These are phyloP conservation scores for Nicotiana attenuata DNA, from an alignment of 257 asterid species.

Conservation along the genomic window DNA sequence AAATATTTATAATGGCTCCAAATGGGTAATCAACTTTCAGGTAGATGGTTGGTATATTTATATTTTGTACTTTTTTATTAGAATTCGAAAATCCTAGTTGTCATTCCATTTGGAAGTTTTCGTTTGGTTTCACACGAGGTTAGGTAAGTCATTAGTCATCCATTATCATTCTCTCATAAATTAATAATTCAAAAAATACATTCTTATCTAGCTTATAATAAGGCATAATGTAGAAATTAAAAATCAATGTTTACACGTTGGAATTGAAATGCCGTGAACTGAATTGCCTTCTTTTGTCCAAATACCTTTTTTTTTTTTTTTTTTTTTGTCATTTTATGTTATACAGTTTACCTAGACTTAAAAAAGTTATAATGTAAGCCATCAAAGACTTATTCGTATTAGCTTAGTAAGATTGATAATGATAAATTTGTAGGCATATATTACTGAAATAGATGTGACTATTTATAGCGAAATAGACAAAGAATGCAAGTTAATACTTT, in stretches of 20 bases:
- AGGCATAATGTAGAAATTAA: background rate
- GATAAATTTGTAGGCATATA: background rate
- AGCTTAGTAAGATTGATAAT: background rate
- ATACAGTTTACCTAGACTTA: background rate
- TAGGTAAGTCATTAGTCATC: conserved; percentile 21
- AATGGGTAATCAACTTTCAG: conserved; percentile 10
- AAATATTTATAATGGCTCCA: background rate
- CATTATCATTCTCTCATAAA: background rate
- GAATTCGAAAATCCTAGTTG: conserved; percentile 9
- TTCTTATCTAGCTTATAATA: background rate
- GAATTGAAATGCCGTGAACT: background rate
- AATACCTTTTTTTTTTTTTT: background rate
- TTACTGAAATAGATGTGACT: background rate
- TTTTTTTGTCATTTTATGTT: background rate
- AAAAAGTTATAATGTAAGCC: background rate
- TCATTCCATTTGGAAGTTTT: conserved; percentile 23
- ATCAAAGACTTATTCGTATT: background rate
- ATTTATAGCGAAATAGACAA: background rate
- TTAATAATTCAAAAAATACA: background rate
- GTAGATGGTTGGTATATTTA: conserved; percentile 7
- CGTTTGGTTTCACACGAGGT: conserved; percentile 19
- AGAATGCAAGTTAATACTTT: background rate
- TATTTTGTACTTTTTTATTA: background rate
- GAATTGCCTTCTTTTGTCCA: background rate
- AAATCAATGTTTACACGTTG: background rate